A percentile compares a stretch with the other conserved stretches of the same genome.
phyloP scores from a whole-genome alignment of 1,284 basidiomycete genomes.

The Cutaneotrichosporon arboriforme region DNA sequence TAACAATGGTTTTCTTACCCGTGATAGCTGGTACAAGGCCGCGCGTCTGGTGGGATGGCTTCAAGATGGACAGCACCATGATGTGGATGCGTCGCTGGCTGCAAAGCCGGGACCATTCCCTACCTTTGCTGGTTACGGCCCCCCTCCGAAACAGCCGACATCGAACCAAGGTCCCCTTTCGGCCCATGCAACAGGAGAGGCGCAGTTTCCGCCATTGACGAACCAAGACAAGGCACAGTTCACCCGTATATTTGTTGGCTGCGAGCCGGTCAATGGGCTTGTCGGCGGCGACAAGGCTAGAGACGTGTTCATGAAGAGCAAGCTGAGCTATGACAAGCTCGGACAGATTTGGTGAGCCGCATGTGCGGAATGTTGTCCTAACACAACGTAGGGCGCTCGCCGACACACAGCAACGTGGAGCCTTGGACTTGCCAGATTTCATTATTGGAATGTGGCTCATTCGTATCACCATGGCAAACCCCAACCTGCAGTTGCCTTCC shows the following conservation, averaged over 20 bases:
- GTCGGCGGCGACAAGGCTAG: constrained; percentile 82
- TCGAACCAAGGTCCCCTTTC: constrained; percentile 34
- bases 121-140: constrained; percentile 64
- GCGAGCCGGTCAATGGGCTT: constrained; percentile 68
- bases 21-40: constrained; percentile 76
- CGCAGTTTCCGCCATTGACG: constrained; percentile 59
- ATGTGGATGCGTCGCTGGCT: constrained; percentile 24
- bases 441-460: constrained; percentile 92
- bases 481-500: constrained; percentile 67
- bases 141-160: constrained; percentile 48
- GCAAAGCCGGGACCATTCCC: constrained; percentile 67
- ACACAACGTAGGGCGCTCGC: constrained; percentile 72
- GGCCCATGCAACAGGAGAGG: constrained; percentile 43
- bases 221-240: constrained; percentile 78
- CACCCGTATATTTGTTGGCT: constrained; percentile 66
- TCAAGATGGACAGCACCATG: constrained; percentile 61
- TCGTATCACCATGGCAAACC: constrained; percentile 80
- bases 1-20: constrained; percentile 84
- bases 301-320: constrained; percentile 89
- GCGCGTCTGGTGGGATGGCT: constrained; percentile 87
- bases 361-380: not conserved
- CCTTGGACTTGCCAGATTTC: constrained; percentile 86
- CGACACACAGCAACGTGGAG: constrained; percentile 87
- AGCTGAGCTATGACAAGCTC: constrained; percentile 80
- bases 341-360: constrained; percentile 80